Percentiles rank a stretch among this genome's conserved stretches.
These are phyloP conservation scores for Pleomassaria siparia DNA, from an alignment of 2,329 filamentous ascomycete species.

Conservation along the genomic window DNA sequence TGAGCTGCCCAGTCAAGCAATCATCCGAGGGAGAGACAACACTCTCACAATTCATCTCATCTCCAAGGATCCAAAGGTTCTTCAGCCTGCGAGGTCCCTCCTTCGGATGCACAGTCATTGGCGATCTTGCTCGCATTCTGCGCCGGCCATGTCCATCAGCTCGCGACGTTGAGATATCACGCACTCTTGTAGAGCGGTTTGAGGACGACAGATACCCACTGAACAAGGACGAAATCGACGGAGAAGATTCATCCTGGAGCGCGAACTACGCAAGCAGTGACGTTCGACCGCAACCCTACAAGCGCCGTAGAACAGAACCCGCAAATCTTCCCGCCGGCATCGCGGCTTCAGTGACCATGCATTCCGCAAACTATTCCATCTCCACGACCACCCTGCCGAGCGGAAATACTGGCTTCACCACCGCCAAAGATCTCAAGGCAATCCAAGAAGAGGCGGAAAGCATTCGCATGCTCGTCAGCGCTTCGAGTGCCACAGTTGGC, in stretches of 20 bases:
- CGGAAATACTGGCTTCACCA: conserved; percentile 39
- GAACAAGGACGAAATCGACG: conserved; percentile 38
- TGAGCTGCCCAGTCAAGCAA: conserved; percentile 75
- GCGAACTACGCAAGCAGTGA: conserved; percentile 6
- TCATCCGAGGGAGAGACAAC: conserved; percentile 63
- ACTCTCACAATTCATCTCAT: conserved; percentile 71
- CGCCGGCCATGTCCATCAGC: conserved; percentile 61
- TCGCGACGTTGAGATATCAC: conserved; percentile 24
- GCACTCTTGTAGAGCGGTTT: conserved; percentile 24
- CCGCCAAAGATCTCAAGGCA: conserved; percentile 42
- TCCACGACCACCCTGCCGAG: conserved; percentile 24
- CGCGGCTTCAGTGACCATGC: conserved; percentile 32
- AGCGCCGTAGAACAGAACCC: conserved; percentile 30
- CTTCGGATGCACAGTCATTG: conserved; percentile 63
- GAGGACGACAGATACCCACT: conserved; percentile 42
- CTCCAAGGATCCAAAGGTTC: conserved; percentile 52
- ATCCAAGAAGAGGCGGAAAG: conserved; percentile 43
- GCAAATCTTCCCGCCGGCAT: conserved; percentile 10
- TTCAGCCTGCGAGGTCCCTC: conserved; percentile 68
- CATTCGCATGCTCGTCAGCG: conserved; percentile 24
- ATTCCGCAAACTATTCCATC: conserved; percentile 30
- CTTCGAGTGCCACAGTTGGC: conserved; percentile 22
- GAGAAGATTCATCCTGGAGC: conserved; percentile 25
- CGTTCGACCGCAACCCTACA: conserved; percentile 15
- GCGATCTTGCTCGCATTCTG: conserved; percentile 71